phyloP scores from a whole-genome alignment of 768 basidiomycete genomes.

The Tylopilus vinaceipallidus region DNA sequence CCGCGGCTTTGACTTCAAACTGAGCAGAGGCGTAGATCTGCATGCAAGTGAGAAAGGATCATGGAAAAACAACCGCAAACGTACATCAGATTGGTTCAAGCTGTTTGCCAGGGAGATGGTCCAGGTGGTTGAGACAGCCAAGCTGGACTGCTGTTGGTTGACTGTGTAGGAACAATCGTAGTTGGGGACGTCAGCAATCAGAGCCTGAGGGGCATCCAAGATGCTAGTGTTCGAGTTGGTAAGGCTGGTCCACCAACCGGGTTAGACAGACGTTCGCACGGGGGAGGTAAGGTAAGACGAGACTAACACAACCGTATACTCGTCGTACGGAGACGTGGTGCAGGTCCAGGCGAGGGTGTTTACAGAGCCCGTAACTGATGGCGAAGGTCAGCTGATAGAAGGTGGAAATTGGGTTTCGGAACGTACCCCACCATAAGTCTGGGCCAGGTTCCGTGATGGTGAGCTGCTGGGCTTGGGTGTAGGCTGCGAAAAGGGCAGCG shows the following conservation, averaged over 20 bases:
- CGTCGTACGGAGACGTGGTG: constrained; percentile 33
- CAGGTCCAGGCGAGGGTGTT: constrained; percentile 66
- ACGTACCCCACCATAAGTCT: constrained; percentile 62
- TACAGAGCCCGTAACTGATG: constrained; percentile 50
- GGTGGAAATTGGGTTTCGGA: neutral
- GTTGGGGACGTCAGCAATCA: constrained; percentile 52
- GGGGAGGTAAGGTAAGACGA: constrained; percentile 1
- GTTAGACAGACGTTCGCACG: constrained; percentile 9
- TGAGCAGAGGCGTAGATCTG: constrained; percentile 58
- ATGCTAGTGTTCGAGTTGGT: constrained; percentile 42
- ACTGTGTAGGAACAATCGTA: constrained; percentile 58
- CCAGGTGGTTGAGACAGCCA: constrained; percentile 46
- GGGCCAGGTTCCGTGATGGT: constrained; percentile 44
- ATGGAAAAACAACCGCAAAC: constrained; percentile 20
- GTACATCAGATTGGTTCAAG: constrained; percentile 52
- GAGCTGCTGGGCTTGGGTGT: constrained; percentile 39
- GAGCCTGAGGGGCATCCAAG: constrained; percentile 35
- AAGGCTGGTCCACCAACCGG: constrained; percentile 32
- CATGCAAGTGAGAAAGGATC: neutral
- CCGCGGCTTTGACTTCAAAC: constrained; percentile 61
- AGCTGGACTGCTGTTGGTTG: constrained; percentile 43
- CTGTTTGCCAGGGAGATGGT: constrained; percentile 48
- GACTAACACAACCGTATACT: constrained; percentile 48
- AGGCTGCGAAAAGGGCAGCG: constrained; percentile 39
- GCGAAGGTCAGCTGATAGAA: neutral